Evolutionary conservation across 2,329 filamentous ascomycete species (phyloP), one percentile per base, ranked within the genome.

Genomic region (Colletotrichum horii): DNA sequence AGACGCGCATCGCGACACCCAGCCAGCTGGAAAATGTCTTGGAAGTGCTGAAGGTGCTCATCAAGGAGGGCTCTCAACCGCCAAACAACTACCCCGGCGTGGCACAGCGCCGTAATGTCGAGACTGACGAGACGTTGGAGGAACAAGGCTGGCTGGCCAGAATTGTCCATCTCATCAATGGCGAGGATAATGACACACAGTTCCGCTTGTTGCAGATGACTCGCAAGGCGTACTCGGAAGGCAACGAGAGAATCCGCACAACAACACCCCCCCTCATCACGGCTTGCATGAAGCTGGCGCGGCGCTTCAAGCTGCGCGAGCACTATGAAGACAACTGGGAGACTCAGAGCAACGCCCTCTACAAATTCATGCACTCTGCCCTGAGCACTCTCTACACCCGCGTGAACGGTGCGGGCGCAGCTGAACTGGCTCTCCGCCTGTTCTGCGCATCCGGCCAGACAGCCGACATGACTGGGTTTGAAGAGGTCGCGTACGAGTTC

Each of bases 401-500:
- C 14, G 96, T 98, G 60, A 95, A 93, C 78, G 88, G 89, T 4
- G 88, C 93, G 11, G 94, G 94, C 30, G 94, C 95, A 15, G 95
- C 96, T 1, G 97, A 99, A 82, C 91, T 99, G 24, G 93, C 95
- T 1, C 90, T 99, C 65, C 94, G 97, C 4, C 89, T 98, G 19
- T 99, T 98, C 83, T 94, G 97, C 79, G 93, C 95, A 56, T 97
- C 96, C 81, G 97, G 97, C 26, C 96, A 98, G 86, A 94, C 97
- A 36, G 96, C 97, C 14, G 96, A 98, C 80, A 93, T 97, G 84
- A 95, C 93, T 14, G 94, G 94, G 3, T 97, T 98, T 79, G 96
- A 99, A 83, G 97, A 99, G 85, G 95, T 98, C 56, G 94, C 96
- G 14, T 99, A 99, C 83, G 97, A 99, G 83, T 99, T 97, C 87